Evolutionary conservation across 192 early-diverging fungal species (phyloP), one percentile per base, ranked within the genome.

Genomic region (Phlyctochytrium planicorne): DNA sequence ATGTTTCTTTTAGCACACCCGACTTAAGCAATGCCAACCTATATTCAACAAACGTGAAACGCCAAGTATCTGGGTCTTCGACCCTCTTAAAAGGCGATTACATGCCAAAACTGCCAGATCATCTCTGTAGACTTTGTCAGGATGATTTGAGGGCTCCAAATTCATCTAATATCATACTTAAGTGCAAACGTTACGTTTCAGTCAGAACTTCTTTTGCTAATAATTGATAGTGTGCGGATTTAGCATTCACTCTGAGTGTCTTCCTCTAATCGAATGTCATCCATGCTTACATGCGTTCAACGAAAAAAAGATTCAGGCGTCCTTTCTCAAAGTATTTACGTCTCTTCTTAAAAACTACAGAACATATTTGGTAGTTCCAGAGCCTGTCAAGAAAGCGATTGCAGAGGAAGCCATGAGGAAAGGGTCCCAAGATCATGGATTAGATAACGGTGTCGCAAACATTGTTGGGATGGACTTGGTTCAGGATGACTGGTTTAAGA

Each of bases 241-340:
- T 72, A 72, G 69, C 72, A 70, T 82, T 53, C 84, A 86, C 53
- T 50, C 68, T 3, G 30, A 32, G 3, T 86, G 84, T 65, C 50
- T 82, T 30, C 60, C 61, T 16, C 62, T 82, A 2, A 68, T 73
- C 29, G 82, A 86, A 67, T 32, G 63, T 1, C 57, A 47, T 23
- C 84, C 84, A 30, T 86, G 84, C 55, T 79, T 90, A 20, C 78
- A 79, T 1, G 73, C 74, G 36, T 92, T 91, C 65, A 80, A 92
- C 68, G 91, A 92, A 59, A 61, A 73, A 20, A 87, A 87, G 35
- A 82, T 93, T 35, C 83, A 80, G 62, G 71, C 75, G 55, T 76
- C 85, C 17, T 90, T 92, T 35, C 71, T 93, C 52, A 87, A 88
- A 70, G 80, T 91, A 64, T 92, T 91, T 77, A 87, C 89, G 12